These are phyloP conservation scores for Cairneyella variabilis DNA, from an alignment of 495 filamentous ascomycete genomes.

Conservation along the genomic window DNA sequence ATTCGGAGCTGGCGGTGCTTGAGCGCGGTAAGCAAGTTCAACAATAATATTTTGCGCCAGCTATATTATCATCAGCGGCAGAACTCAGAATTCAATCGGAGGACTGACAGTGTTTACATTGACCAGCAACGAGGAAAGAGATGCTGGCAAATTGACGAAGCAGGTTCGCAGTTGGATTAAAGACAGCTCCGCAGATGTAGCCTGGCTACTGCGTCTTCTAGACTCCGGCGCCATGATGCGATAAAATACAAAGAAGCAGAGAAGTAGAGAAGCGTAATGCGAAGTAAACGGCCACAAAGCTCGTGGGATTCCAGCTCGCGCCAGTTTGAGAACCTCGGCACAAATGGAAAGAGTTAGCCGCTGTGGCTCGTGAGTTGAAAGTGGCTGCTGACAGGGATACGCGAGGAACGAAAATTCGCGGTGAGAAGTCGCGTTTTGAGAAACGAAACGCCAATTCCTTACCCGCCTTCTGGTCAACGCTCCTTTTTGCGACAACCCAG, in stretches of 20 bases:
- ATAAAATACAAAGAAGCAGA: not conserved
- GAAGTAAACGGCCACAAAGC: too few relatives aligned
- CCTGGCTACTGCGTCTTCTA: constrained; percentile 31
- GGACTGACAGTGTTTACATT: constrained; percentile 81
- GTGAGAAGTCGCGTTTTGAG: too few relatives aligned
- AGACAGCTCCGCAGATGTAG: constrained; percentile 70
- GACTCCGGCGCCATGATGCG: constrained; percentile 18
- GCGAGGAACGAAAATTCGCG: not conserved
- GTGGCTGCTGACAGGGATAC: too few relatives aligned
- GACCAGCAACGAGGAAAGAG: constrained; percentile 74
- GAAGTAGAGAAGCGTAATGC: not conserved
- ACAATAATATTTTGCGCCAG: constrained; percentile 93
- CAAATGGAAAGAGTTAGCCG: too few relatives aligned
- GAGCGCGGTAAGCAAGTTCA: constrained; percentile 68
- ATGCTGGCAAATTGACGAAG: constrained; percentile 87
- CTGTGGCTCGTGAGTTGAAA: too few relatives aligned
- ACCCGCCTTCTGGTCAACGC: not conserved
- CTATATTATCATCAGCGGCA: constrained; percentile 36
- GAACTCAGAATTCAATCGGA: not conserved
- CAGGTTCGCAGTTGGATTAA: constrained; percentile 87
- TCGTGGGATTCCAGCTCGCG: too few relatives aligned
- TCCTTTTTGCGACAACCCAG: constrained; percentile 18
- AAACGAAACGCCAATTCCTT: too few relatives aligned
- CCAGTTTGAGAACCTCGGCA: too few relatives aligned
- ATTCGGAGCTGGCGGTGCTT: constrained; percentile 27